phyloP scores from a whole-genome alignment of 345 rosid species.

The Clausena lansium region DNA sequence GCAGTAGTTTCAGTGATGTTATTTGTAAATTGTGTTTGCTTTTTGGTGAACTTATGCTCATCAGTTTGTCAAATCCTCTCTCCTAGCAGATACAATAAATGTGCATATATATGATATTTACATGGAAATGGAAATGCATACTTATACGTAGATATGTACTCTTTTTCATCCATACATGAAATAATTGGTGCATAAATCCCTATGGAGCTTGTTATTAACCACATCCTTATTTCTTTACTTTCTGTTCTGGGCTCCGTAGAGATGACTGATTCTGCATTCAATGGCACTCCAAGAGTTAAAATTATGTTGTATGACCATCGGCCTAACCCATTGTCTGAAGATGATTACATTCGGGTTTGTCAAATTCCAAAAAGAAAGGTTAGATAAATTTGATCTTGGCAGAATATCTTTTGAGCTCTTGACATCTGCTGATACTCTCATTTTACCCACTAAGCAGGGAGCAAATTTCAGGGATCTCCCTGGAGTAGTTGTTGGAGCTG shows the following conservation, averaged over 20 bases:
- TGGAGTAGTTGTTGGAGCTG: constrained; percentile 62
- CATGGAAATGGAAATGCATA: no score
- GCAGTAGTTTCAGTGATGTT: no score
- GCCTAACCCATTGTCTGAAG: constrained; percentile 45
- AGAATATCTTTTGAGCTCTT: background rate
- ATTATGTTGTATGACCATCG: constrained; percentile 70
- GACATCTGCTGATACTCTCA: constrained; percentile 12
- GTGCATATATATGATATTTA: no score
- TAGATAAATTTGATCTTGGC: background rate
- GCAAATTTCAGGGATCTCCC: constrained; percentile 95
- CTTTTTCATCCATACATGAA: background rate
- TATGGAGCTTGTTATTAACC: background rate
- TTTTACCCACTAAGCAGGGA: constrained; percentile 50
- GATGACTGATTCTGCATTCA: constrained; percentile 48
- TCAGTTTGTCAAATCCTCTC: no score
- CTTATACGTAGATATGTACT: no score
- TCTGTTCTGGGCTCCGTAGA: constrained; percentile 39
- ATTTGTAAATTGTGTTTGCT: no score
- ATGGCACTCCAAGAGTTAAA: constrained; percentile 24
- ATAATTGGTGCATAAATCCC: background rate
- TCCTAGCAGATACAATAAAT: no score
- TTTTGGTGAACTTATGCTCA: background rate
- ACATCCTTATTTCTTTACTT: background rate
- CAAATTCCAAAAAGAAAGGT: constrained; percentile 91
- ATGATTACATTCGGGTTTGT: constrained; percentile 70